These are phyloP conservation scores for Ustilago cynodontis DNA, from an alignment of 1,284 basidiomycete genomes.

Conservation along the genomic window DNA sequence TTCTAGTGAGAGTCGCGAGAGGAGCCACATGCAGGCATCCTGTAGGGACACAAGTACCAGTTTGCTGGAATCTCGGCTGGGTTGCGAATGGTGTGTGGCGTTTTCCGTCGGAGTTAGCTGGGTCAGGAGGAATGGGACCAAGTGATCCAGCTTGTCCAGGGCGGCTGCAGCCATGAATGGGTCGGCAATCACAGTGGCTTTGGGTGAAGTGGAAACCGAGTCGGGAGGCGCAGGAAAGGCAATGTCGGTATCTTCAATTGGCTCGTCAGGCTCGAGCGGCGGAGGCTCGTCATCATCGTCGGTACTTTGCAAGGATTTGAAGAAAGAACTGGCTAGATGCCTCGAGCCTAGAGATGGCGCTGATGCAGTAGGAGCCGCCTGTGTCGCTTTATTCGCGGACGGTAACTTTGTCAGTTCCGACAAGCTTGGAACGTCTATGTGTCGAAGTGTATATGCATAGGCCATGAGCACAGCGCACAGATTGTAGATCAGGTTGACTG, in stretches of 20 bases:
- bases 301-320: neutral
- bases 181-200: neutral
- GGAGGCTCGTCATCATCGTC: slow-evolving; percentile 46
- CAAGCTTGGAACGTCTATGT: slow-evolving; percentile 46
- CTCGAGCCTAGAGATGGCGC: neutral
- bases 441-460: slow-evolving; percentile 50
- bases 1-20: slow-evolving; percentile 29
- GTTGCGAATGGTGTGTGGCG: neutral
- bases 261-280: slow-evolving; percentile 46
- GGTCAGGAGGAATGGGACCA: slow-evolving; percentile 32
- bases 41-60: slow-evolving; percentile 17
- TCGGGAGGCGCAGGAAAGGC: neutral
- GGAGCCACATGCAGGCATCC: slow-evolving; percentile 40
- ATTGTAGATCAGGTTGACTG: slow-evolving; percentile 43
- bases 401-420: slow-evolving; percentile 1
- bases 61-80: slow-evolving; percentile 7
- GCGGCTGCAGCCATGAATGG: neutral
- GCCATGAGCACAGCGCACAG: slow-evolving; percentile 49
- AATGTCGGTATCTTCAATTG: neutral
- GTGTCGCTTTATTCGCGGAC: neutral
- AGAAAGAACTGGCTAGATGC: too few relatives aligned
- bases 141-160: slow-evolving; percentile 14
- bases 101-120: neutral
- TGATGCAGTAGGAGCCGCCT: neutral
- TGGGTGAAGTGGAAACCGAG: neutral